Percentiles rank a stretch among this genome's conserved stretches.
Evolutionary conservation across 441 rosid species (phyloP).

Genomic region (Erodium trifolium): DNA sequence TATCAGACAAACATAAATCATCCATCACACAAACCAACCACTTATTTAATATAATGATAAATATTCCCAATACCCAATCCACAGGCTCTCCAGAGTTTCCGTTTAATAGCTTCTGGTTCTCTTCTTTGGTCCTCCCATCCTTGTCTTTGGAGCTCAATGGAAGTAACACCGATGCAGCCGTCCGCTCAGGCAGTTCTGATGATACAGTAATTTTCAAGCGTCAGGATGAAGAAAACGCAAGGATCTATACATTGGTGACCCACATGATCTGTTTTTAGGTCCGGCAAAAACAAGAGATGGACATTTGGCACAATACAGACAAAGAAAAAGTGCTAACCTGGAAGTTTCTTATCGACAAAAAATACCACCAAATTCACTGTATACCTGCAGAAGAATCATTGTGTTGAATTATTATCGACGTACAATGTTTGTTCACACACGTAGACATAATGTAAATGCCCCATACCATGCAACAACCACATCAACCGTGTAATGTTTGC

Average conservation of each 20-base stretch:
- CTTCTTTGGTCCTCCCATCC: constrained; percentile 66
- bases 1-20: neutral
- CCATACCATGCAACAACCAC: constrained; percentile 90
- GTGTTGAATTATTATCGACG: neutral
- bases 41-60: constrained; percentile 5
- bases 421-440: neutral
- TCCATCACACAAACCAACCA: neutral
- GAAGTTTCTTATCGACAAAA: constrained; percentile 88
- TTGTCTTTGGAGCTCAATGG: constrained; percentile 61
- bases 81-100: constrained; percentile 78
- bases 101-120: constrained; percentile 88
- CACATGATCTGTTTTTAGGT: no score
- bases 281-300: no score
- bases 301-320: neutral
- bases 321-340: constrained; percentile 43
- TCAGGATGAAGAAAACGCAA: constrained; percentile 12
- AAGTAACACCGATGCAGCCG: constrained; percentile 39
- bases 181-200: constrained; percentile 83
- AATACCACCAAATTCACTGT: constrained; percentile 89
- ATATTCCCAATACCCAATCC: constrained; percentile 53
- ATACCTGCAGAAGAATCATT: constrained; percentile 51
- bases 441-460: neutral
- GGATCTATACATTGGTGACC: neutral
- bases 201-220: constrained; percentile 5
- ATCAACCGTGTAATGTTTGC: constrained; percentile 95